A percentile compares a stretch with the other conserved stretches of the same genome.
Conservation (phyloP, 2,329 filamentous ascomycete species). For the Cytospora mali region DNA sequence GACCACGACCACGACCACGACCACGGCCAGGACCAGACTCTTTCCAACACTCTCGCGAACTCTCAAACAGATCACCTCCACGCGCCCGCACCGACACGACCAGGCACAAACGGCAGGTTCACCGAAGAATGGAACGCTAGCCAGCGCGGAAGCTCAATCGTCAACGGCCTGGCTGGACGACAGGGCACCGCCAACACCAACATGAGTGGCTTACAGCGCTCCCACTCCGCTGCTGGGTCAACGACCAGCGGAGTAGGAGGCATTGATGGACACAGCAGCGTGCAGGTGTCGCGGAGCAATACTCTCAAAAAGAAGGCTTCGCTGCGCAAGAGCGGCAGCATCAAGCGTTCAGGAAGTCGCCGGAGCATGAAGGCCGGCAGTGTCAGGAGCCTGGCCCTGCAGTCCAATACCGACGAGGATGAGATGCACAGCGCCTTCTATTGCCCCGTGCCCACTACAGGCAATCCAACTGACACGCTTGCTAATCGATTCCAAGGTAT, state of each 20-base stretch:
- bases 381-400: slow-evolving; percentile 76
- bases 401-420: slow-evolving; percentile 67
- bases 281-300: slow-evolving; percentile 55
- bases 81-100: slow-evolving; percentile 31
- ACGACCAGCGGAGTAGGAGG: slow-evolving; percentile 48
- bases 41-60: slow-evolving; percentile 31
- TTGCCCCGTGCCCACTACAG: slow-evolving; percentile 84
- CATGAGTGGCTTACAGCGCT: slow-evolving; percentile 55
- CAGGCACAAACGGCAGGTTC: slow-evolving; percentile 56
- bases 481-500: slow-evolving; percentile 86
- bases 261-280: slow-evolving; percentile 36
- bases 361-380: slow-evolving; percentile 84
- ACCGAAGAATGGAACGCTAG: slow-evolving; percentile 73
- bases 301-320: slow-evolving; percentile 90
- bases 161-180: slow-evolving; percentile 48
- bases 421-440: slow-evolving; percentile 83
- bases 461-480: slow-evolving; percentile 84
- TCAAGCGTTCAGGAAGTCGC: slow-evolving; percentile 79
- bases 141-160: slow-evolving; percentile 66
- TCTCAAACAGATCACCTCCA: slow-evolving; percentile 27
- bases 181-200: slow-evolving; percentile 18
- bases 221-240: slow-evolving; percentile 61
- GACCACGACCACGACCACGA: slow-evolving; percentile 1
- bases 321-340: slow-evolving; percentile 70
- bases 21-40: slow-evolving; percentile 19